Evolutionary conservation across 345 rosid species (phyloP).

Genomic region (Bruguiera sexangula): DNA sequence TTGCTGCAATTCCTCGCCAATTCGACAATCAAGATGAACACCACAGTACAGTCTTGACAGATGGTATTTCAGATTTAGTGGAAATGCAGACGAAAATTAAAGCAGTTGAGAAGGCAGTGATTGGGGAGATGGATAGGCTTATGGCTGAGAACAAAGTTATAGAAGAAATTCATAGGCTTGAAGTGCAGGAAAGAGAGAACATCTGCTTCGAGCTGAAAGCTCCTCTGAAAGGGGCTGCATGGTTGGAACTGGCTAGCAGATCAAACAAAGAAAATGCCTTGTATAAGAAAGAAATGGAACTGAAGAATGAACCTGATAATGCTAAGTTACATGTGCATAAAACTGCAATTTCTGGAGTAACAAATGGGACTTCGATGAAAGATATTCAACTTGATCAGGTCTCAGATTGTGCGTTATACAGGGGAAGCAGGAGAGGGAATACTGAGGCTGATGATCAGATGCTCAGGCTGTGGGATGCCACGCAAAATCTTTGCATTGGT

Average conservation of each 20-base stretch:
- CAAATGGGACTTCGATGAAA: constrained; percentile 23
- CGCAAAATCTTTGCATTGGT: constrained; percentile 15
- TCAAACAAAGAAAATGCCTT: constrained; percentile 20
- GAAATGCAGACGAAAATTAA: constrained; percentile 46
- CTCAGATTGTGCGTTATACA: constrained; percentile 16
- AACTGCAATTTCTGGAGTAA: constrained; percentile 8
- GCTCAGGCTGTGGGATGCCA: constrained; percentile 30
- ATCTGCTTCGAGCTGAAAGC: constrained; percentile 14
- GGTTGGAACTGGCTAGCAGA: constrained; percentile 19
- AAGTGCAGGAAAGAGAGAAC: constrained; percentile 25
- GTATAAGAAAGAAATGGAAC: constrained; percentile 29
- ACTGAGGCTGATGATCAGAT: constrained; percentile 17
- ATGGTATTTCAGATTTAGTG: constrained; percentile 49
- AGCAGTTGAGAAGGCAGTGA: constrained; percentile 37
- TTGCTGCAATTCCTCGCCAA: constrained; percentile 30
- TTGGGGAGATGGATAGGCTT: constrained; percentile 11
- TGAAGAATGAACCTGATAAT: constrained; percentile 31
- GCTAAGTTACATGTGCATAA: not conserved
- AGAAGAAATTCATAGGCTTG: constrained; percentile 46
- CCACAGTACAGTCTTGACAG: constrained; percentile 16
- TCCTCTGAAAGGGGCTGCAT: constrained; percentile 16
- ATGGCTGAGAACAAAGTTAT: constrained; percentile 40
- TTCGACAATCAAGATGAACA: constrained; percentile 23
- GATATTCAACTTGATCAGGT: constrained; percentile 31
- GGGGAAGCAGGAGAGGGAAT: constrained; percentile 12